phyloP scores from a whole-genome alignment of 257 asterid genomes.

The Cordia subcordata region DNA sequence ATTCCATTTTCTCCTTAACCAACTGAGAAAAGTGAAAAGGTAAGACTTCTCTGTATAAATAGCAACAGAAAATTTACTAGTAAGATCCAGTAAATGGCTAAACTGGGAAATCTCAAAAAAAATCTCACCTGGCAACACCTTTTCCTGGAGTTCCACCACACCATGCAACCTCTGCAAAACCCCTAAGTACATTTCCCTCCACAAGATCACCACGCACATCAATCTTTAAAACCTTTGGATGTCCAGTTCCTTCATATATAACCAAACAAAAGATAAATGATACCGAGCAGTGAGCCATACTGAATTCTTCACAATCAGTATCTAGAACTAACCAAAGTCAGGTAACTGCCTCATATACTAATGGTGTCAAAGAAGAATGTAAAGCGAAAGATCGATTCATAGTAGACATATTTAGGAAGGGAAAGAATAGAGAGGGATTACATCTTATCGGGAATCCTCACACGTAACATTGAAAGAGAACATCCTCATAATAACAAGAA shows the following conservation, averaged over 20 bases:
- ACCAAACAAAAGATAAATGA: slow-evolving; percentile 4
- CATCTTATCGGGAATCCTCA: no score
- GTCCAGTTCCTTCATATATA: slow-evolving; percentile 69
- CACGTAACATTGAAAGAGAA: no score
- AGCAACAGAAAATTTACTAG: background rate
- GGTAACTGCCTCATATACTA: background rate
- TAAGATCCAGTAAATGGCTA: slow-evolving; percentile 1
- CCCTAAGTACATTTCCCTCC: slow-evolving; percentile 76
- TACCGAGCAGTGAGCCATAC: background rate
- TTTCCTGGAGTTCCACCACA: slow-evolving; percentile 96
- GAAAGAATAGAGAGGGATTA: no score
- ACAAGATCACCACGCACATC: slow-evolving; percentile 78
- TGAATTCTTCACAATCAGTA: background rate
- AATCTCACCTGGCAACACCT: slow-evolving; percentile 87
- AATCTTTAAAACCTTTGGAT: slow-evolving; percentile 84
- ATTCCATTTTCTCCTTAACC: slow-evolving; percentile 93
- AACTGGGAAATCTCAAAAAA: slow-evolving; percentile 11
- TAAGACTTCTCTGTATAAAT: slow-evolving; percentile 8
- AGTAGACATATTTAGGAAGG: no score
- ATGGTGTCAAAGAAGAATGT: background rate
- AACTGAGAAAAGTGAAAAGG: slow-evolving; percentile 40
- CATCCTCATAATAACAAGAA: no score
- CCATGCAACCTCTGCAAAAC: slow-evolving; percentile 88
- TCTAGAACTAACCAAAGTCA: background rate
- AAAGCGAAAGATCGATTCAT: no score